A percentile compares a stretch with the other conserved stretches of the same genome.
phyloP scores from a whole-genome alignment of 1,284 basidiomycete genomes.

The Macrocystidia cucumis region DNA sequence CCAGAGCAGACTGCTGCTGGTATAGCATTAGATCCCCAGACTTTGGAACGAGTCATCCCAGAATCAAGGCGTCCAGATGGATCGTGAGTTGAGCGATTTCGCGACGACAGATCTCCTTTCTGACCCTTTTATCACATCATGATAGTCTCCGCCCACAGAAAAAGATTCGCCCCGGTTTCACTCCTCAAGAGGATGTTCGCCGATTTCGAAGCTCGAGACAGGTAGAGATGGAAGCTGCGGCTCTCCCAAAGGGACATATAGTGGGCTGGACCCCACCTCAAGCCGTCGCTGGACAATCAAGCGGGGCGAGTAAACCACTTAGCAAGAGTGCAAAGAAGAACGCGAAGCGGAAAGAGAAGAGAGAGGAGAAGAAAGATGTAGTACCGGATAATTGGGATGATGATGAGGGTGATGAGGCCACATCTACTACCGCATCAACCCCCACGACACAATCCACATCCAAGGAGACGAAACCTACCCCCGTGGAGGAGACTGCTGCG shows the following conservation, averaged over 20 bases:
- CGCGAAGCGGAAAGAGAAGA: slow-evolving; percentile 65
- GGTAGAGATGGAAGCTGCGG: slow-evolving; percentile 54
- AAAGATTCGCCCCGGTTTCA: slow-evolving; percentile 90
- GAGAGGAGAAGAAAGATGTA: slow-evolving; percentile 42
- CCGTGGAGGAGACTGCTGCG: no score
- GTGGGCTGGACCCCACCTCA: slow-evolving; percentile 70
- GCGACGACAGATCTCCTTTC: slow-evolving; percentile 3
- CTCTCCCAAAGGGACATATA: slow-evolving; percentile 69
- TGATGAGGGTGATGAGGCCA: slow-evolving; percentile 47
- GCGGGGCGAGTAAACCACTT: slow-evolving; percentile 20
- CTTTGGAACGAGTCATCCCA: slow-evolving; percentile 84
- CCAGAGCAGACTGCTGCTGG: slow-evolving; percentile 69
- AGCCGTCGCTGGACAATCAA: slow-evolving; percentile 25
- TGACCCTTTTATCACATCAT: slow-evolving; percentile 6
- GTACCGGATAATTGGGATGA: slow-evolving; percentile 74
- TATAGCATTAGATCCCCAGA: slow-evolving; percentile 77
- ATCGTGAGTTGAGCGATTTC: slow-evolving; percentile 62
- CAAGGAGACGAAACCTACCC: no score
- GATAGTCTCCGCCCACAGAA: slow-evolving; percentile 81
- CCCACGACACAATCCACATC: no score
- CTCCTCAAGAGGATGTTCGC: slow-evolving; percentile 88
- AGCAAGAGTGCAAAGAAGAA: slow-evolving; percentile 61
- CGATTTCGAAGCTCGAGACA: slow-evolving; percentile 78
- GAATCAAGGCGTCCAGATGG: slow-evolving; percentile 81
- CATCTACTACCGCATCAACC: slow-evolving; percentile 8